Evolutionary conservation across 116 monocot genomes (phyloP), one percentile per base, ranked within the genome.

Genomic region (Papilionanthe hybrid): DNA sequence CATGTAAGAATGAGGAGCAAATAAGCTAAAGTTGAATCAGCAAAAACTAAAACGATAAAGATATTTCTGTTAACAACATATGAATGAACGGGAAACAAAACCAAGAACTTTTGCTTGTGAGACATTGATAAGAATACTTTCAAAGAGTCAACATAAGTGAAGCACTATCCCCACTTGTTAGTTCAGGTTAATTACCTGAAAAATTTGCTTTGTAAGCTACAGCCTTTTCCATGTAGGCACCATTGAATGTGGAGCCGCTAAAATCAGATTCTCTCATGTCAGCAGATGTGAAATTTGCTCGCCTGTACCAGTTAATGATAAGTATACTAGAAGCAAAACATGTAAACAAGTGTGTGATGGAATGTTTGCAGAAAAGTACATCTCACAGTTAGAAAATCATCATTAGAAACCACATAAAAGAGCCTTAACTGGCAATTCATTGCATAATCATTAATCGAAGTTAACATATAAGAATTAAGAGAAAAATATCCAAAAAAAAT

Each of bases 221-320:
- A 68, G 94, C 97, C 82, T 97, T 97, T 82, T 97, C 97, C 25
- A 97, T 85, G 84, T 97, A 97, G 86, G 97, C 97, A 80, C 94
- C 97, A 87, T 92, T 97, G 81, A 97, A 97, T 28, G 94, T 94
- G 69, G 86, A 92, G 32, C 94, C 92, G 80, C 94, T 94, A 50
- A 97, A 97, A 85, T 97, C 77, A 32, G 94, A 89, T 68, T 97
- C 94, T 78, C 97, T 89, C 97, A 92, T 97, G 76, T 97, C 94
- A 76, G 92, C 97, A 41, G 97, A 81, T 58, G 97, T 97, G 80
- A 97, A 97, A 82, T 97, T 97, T 9, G 97, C 94, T 18, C 97
- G 86, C 81, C 97, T 97, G 86, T 32, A 80, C 22, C n/a, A 84
- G 42, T 60, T 27, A 43, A 44, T 7, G 1, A 37, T 32, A 71